Percentiles rank a stretch among this genome's conserved stretches.
These are phyloP conservation scores for Penicillium arizonense DNA, from an alignment of 495 filamentous ascomycete species.

Conservation along the genomic window DNA sequence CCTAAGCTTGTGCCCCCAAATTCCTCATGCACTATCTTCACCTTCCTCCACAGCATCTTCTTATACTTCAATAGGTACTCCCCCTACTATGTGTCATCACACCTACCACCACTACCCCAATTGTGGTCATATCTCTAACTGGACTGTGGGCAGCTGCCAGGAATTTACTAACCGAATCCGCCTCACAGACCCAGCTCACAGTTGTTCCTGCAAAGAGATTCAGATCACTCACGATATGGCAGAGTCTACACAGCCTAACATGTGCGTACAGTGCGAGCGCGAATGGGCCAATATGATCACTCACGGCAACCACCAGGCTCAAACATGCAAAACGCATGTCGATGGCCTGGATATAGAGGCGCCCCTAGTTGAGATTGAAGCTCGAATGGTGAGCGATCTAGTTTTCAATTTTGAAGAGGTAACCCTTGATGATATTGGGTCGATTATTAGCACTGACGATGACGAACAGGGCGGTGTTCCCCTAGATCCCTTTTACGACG, in stretches of 20 bases:
- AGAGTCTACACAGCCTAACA: background rate
- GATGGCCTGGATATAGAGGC: conserved; percentile 4
- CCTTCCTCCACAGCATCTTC: background rate
- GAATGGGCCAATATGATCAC: conserved; percentile 1
- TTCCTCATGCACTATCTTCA: background rate
- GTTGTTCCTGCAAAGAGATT: conserved; percentile 1
- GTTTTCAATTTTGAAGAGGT: too few relatives aligned
- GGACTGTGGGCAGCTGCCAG: conserved; percentile 23
- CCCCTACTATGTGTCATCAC: conserved; percentile 24
- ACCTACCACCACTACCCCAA: conserved; percentile 26
- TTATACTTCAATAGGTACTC: background rate
- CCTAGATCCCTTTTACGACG: too few relatives aligned
- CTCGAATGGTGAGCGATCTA: conserved; percentile 8
- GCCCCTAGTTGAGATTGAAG: conserved; percentile 7
- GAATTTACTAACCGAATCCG: conserved; percentile 21
- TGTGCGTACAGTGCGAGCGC: conserved; percentile 13
- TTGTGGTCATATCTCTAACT: conserved; percentile 33
- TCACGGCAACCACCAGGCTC: background rate
- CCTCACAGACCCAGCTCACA: background rate
- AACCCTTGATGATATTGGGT: too few relatives aligned
- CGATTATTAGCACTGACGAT: too few relatives aligned
- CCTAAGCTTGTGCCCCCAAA: too few relatives aligned
- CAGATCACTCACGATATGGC: conserved; percentile 8
- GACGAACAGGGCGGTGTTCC: too few relatives aligned
- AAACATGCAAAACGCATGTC: background rate